Base-by-base conservation (phyloP, 2,329 filamentous ascomycete genomes). In the Atkinsonella texensis region DNA sequence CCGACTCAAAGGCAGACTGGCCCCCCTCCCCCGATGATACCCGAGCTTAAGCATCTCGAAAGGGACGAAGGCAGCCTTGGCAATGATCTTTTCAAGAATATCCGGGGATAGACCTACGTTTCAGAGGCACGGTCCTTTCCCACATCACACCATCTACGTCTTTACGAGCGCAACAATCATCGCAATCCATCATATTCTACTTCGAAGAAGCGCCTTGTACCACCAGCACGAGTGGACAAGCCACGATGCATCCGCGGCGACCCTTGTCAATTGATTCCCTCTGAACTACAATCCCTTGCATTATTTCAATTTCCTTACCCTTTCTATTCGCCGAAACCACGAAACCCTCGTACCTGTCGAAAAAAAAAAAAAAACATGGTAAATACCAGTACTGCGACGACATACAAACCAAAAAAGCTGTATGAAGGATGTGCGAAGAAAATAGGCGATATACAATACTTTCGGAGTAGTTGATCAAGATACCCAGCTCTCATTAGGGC, bases 1-100 rank as follows among this genome's bases (percentile, higher is more conserved):
- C 28, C 4, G 7, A 28, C 28, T 28, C 59, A 62, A 59, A 72
- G 71, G 55, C 63, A 69, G 6, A 56, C 63, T 38, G 74, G 74
- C 11, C 77, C 78, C 9, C 79, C 78, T 52, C 76, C 79, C 39
- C 79, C 79, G 23, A 80, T 76, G 76, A 81, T 82, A 48, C 79
- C 79, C 18, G 78, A 81, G 60, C 67, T 81, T 48, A 70, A 65
- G 58, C 70, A 74, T 47, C 67, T 80, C 51, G 71, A 78, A 58
- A 71, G 74, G 52, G 70, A 77, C 42, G 69, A 71, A 7, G 70
- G 68, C 43, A 68, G 66, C 51, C 65, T 77, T 33, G 76, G 76
- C 48, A 64, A 67, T 53, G 76, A 81, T 55, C 65, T 82, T 35
- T 81, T 82, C 64, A 80, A 79, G 61, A 71, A 75, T 55, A 81